These are phyloP conservation scores for Graphiopsis chlorocephala DNA, from an alignment of 2,329 filamentous ascomycete genomes.

Conservation along the genomic window DNA sequence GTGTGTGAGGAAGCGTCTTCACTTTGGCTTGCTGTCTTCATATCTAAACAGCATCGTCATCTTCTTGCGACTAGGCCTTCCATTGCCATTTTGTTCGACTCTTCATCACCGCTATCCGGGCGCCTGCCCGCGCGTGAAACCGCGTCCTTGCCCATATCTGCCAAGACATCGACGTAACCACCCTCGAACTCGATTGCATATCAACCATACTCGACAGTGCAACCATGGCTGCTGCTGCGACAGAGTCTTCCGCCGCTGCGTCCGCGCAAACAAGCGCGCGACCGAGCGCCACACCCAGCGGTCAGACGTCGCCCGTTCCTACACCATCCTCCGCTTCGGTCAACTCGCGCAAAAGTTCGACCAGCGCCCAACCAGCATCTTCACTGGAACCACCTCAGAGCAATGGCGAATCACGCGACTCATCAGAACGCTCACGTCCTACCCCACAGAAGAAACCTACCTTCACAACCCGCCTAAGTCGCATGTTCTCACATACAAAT, in stretches of 20 bases:
- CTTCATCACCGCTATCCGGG: constrained; percentile 5
- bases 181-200: background rate
- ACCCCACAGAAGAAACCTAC: constrained; percentile 37
- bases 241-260: background rate
- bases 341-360: constrained; percentile 31
- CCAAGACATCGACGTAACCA: constrained; percentile 16
- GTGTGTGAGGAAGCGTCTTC: background rate
- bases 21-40: background rate
- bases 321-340: constrained; percentile 45
- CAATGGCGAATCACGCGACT: constrained; percentile 25
- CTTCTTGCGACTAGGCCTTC: background rate
- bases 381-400: background rate
- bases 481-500: constrained; percentile 40
- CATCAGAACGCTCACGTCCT: constrained; percentile 20
- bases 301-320: constrained; percentile 39
- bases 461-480: constrained; percentile 38
- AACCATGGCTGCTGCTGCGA: constrained; percentile 3
- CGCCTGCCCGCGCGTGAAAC: constrained; percentile 12
- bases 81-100: constrained; percentile 10
- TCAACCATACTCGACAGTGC: background rate
- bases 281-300: constrained; percentile 7
- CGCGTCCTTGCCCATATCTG: background rate
- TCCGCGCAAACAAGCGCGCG: constrained; percentile 6
- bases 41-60: background rate
- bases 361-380: constrained; percentile 6